Percentiles rank a stretch among this genome's conserved stretches.
phyloP scores from a whole-genome alignment of 2,329 filamentous ascomycete species.

The Macroventuria anomochaeta region DNA sequence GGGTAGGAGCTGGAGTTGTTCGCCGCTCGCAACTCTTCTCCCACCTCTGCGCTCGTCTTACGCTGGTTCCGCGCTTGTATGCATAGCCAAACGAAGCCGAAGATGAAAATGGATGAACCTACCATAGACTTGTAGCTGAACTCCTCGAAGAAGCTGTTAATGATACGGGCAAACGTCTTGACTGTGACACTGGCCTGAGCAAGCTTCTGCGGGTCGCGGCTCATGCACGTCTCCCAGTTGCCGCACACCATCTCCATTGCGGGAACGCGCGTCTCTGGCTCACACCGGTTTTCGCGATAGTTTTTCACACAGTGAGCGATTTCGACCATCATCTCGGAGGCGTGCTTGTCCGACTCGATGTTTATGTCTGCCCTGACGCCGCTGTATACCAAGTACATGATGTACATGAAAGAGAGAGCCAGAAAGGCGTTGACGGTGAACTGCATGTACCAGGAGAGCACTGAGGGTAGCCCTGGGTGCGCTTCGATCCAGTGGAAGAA shows the following conservation, averaged over 20 bases:
- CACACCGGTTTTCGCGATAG: conserved; percentile 79
- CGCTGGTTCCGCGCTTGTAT: neutral
- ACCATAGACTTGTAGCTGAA: conserved; percentile 86
- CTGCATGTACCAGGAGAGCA: conserved; percentile 71
- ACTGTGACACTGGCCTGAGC: conserved; percentile 82
- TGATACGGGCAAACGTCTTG: conserved; percentile 87
- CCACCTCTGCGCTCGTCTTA: neutral
- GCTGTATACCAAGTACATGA: conserved; percentile 71
- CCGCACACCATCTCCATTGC: conserved; percentile 76
- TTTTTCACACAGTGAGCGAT: conserved; percentile 76
- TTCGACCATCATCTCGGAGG: conserved; percentile 72
- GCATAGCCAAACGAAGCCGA: conserved; percentile 3
- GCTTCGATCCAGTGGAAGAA: conserved; percentile 68
- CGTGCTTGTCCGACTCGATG: conserved; percentile 71
- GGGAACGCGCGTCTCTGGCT: conserved; percentile 69
- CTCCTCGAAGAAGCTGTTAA: conserved; percentile 91
- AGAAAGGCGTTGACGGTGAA: conserved; percentile 70
- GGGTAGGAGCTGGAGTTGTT: neutral
- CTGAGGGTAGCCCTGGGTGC: conserved; percentile 69
- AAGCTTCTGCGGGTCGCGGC: conserved; percentile 77
- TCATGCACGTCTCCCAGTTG: conserved; percentile 88
- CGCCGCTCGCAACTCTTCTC: neutral
- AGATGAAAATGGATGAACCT: conserved; percentile 28
- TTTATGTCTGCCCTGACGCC: conserved; percentile 78
- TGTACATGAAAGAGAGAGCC: conserved; percentile 64